phyloP scores from a whole-genome alignment of 306 rosid genomes.

The Vigna mungo region DNA sequence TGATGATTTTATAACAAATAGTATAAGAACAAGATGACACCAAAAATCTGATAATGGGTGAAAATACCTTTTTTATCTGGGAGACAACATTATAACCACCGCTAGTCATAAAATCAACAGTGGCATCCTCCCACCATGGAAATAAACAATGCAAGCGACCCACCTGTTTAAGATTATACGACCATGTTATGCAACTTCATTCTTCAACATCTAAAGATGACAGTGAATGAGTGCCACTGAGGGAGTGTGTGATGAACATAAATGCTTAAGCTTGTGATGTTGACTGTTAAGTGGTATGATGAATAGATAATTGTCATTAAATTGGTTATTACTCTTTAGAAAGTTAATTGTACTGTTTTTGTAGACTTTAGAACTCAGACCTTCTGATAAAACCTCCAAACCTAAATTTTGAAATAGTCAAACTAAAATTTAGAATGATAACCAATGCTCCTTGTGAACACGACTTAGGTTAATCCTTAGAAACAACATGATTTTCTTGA shows the following conservation, averaged over 20 bases:
- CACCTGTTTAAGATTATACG: conserved; percentile 48
- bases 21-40: no score
- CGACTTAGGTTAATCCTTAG: no score
- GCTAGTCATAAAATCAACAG: conserved; percentile 72
- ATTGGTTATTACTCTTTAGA: no score
- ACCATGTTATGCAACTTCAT: conserved; percentile 22
- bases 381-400: no score
- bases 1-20: no score
- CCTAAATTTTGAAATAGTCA: no score
- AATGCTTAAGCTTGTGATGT: conserved; percentile 22
- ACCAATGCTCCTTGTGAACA: no score
- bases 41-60: not conserved
- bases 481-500: no score
- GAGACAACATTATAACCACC: conserved; percentile 73
- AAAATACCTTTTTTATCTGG: conserved; percentile 63
- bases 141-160: conserved; percentile 76
- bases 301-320: no score
- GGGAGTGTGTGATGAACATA: not conserved
- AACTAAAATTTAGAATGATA: no score
- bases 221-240: not conserved
- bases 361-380: no score
- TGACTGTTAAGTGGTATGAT: not conserved
- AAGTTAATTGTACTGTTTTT: no score
- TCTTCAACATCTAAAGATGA: conserved; percentile 27
- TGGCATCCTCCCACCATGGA: conserved; percentile 85